These are phyloP conservation scores for Verticillium nonalfalfae DNA, from an alignment of 2,329 filamentous ascomycete species.

Conservation along the genomic window DNA sequence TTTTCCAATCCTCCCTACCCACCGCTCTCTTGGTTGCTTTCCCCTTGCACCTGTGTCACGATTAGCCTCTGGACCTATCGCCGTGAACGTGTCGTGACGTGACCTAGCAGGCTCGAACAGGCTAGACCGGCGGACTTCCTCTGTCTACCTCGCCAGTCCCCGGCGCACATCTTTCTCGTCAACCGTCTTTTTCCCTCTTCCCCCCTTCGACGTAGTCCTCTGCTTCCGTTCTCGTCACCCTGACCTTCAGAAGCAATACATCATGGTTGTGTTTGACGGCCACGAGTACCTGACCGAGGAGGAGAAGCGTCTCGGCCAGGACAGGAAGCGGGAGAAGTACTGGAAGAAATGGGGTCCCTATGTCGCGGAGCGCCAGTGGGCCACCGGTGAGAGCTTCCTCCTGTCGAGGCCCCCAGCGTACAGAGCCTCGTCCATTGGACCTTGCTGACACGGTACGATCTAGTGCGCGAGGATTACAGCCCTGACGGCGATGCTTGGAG, in stretches of 20 bases:
- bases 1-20: not conserved
- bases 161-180: not conserved
- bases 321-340: conserved; percentile 77
- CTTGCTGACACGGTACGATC: conserved; percentile 15
- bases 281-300: conserved; percentile 85
- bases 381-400: conserved; percentile 61
- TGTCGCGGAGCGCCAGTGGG: conserved; percentile 91
- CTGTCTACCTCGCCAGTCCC: not conserved
- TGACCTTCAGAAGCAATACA: not conserved
- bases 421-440: conserved; percentile 5
- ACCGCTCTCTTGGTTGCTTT: not conserved
- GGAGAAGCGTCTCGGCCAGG: conserved; percentile 83
- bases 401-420: conserved; percentile 2
- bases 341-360: conserved; percentile 99
- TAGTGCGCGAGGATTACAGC: conserved; percentile 86
- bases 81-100: not conserved
- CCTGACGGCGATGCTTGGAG: conserved; percentile 93
- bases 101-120: not conserved
- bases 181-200: conserved; percentile 1
- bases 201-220: not conserved
- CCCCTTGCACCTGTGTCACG: not conserved
- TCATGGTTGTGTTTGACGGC: conserved; percentile 85
- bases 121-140: not conserved
- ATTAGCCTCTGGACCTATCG: not conserved
- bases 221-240: not conserved